Percentiles rank a stretch among this genome's conserved stretches.
Conservation (phyloP, 192 early-diverging fungal genomes). For the Physocladia obscura region DNA sequence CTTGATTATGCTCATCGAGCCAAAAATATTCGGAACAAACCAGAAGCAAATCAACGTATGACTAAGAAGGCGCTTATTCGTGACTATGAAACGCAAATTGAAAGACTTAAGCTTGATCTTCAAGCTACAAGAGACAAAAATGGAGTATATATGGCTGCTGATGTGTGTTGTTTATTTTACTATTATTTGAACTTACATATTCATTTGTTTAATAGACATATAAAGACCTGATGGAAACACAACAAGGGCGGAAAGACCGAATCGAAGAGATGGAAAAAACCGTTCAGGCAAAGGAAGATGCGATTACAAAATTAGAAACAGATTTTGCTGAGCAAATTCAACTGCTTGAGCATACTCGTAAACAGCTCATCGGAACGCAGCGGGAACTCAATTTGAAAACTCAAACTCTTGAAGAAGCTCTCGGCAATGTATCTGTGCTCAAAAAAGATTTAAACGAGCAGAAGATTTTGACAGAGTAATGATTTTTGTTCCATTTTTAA, state of each 20-base stretch:
- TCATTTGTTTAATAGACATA: slow-evolving; percentile 52
- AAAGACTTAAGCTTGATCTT: slow-evolving; percentile 76
- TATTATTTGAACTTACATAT: not conserved
- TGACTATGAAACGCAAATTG: slow-evolving; percentile 78
- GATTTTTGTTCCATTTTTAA: not conserved
- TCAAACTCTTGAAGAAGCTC: not conserved
- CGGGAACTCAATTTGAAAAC: slow-evolving; percentile 12
- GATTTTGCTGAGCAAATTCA: slow-evolving; percentile 36
- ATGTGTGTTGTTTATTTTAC: slow-evolving; percentile 25
- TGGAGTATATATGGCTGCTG: slow-evolving; percentile 73
- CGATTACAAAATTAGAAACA: slow-evolving; percentile 29
- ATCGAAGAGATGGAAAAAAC: slow-evolving; percentile 42
- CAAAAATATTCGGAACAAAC: slow-evolving; percentile 59
- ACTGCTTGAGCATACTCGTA: slow-evolving; percentile 34
- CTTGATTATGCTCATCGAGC: slow-evolving; percentile 78
- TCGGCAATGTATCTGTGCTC: not conserved
- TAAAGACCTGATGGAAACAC: slow-evolving; percentile 52
- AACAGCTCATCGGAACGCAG: slow-evolving; percentile 31
- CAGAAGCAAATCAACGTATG: slow-evolving; percentile 66
- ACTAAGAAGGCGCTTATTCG: slow-evolving; percentile 79
- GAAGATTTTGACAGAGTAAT: slow-evolving; percentile 31
- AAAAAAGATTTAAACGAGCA: slow-evolving; percentile 37
- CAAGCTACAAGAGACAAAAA: slow-evolving; percentile 77
- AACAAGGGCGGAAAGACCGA: slow-evolving; percentile 44
- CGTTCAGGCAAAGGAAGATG: slow-evolving; percentile 38